A percentile compares a stretch with the other conserved stretches of the same genome.
phyloP scores from a whole-genome alignment of 106 monocot species.

The Apostasia shenzhenica region DNA sequence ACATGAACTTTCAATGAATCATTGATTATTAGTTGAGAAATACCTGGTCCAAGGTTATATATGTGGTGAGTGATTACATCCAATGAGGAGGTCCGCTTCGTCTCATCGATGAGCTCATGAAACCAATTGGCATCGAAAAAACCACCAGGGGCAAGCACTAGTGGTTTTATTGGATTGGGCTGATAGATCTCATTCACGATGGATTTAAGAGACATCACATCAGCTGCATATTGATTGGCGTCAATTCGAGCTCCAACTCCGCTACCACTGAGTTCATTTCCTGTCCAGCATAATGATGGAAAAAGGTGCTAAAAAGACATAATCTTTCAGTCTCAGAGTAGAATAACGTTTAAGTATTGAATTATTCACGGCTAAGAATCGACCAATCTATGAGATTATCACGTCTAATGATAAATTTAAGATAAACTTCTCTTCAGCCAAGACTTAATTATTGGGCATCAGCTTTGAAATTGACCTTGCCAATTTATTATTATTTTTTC shows the following conservation, averaged over 20 bases:
- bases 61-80: constrained; percentile 91
- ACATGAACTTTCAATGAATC: neutral
- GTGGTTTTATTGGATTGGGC: constrained; percentile 32
- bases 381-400: no score
- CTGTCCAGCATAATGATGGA: constrained; percentile 11
- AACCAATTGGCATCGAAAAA: constrained; percentile 77
- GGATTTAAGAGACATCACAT: constrained; percentile 41
- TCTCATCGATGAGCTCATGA: constrained; percentile 34
- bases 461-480: no score
- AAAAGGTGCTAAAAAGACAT: neutral
- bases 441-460: no score
- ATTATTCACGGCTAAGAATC: no score
- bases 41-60: constrained; percentile 91
- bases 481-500: no score
- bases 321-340: no score
- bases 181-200: constrained; percentile 47
- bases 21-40: neutral
- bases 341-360: no score
- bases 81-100: constrained; percentile 41
- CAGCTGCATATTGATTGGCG: constrained; percentile 57
- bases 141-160: constrained; percentile 72
- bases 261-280: constrained; percentile 78
- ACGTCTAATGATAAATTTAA: no score
- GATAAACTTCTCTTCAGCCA: no score
- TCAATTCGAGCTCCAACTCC: constrained; percentile 62